Evolutionary conservation across 2,329 filamentous ascomycete genomes (phyloP), one percentile per base, ranked within the genome.

Genomic region (Claviceps sp.): DNA sequence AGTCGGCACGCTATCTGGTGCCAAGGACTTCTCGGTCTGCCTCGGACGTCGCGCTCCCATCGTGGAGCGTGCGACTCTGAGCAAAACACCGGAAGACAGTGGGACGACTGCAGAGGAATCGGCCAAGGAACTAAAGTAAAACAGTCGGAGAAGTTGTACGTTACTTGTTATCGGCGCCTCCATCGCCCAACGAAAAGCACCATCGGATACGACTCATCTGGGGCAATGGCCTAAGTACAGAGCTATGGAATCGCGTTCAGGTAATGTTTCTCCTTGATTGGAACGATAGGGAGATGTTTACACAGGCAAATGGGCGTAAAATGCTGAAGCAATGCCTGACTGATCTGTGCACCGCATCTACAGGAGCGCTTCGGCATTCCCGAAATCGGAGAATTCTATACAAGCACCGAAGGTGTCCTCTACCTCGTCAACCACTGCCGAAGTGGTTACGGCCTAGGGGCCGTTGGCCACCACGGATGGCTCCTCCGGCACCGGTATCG

Each of bases 301-400:
- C 26, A 8, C 0, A 26, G 26, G 26, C 7, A 26, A 7, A 8
- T 26, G 26, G 26, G 26, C 26, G 26, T 26, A 2, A 26, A 26
- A 8, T 2, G 26, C 26, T 2, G 1, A 26, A 7, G 24, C 5
- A 26, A 7, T 1, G 26, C 8, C 26, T 26, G 26, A 26, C 26
- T 26, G 26, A 26, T 26, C 26, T 26, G 7, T 26, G 26, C 26
- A 26, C 26, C 26, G 26, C 7, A 26, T 26, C 6, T 7, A 8
- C 24, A 54, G 53, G 50, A 52, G 13, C 53, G 53, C 37, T 54
- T 54, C 42, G 53, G 53, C 4, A 44, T 54, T 4, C 8, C 47
- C 2, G 53, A 54, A 43, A 52, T 54, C 42, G 53, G 50, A 5
- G 53, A 54, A n/a, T 54, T 54, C 38, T 54, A 52, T 26, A 16